Evolutionary conservation across 768 basidiomycete genomes (phyloP).

Genomic region (Kwoniella sp.): DNA sequence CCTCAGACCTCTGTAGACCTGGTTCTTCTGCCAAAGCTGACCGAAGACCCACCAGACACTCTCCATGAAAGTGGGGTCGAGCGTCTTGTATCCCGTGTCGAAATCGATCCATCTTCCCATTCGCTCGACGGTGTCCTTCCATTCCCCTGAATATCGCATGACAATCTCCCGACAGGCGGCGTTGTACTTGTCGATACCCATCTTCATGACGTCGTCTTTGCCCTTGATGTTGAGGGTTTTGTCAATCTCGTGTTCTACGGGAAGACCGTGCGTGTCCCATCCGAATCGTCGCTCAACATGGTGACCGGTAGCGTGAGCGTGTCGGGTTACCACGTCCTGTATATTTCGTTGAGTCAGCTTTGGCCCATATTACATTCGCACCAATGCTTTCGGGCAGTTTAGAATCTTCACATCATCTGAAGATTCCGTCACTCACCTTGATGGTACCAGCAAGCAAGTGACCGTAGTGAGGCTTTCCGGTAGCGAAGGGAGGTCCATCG

Average conservation of each 20-base stretch:
- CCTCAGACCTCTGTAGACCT: constrained; percentile 88
- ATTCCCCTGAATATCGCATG: constrained; percentile 93
- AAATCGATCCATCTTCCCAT: constrained; percentile 99
- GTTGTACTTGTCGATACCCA: constrained; percentile 98
- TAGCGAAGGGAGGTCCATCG: constrained; percentile 96
- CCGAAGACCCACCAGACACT: constrained; percentile 98
- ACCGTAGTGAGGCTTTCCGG: constrained; percentile 94
- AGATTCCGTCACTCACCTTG: constrained; percentile 52
- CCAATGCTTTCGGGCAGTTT: no score
- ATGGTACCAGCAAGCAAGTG: constrained; percentile 72
- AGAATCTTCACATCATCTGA: no score
- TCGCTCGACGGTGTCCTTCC: constrained; percentile 91
- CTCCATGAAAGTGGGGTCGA: constrained; percentile 94
- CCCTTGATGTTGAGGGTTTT: constrained; percentile 90
- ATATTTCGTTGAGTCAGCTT: not conserved
- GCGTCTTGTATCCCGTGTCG: constrained; percentile 98
- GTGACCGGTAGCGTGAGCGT: constrained; percentile 88
- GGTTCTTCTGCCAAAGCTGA: constrained; percentile 84
- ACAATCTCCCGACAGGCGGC: constrained; percentile 94
- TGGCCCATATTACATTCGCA: no score
- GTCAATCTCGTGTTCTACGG: constrained; percentile 99
- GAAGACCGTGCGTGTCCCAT: constrained; percentile 98
- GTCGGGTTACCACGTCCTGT: constrained; percentile 95
- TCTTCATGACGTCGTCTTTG: constrained; percentile 85
- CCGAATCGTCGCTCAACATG: constrained; percentile 94